Evolutionary conservation across 176 grass and related monocot genomes (phyloP).

Genomic region (Paspalum vaginatum): DNA sequence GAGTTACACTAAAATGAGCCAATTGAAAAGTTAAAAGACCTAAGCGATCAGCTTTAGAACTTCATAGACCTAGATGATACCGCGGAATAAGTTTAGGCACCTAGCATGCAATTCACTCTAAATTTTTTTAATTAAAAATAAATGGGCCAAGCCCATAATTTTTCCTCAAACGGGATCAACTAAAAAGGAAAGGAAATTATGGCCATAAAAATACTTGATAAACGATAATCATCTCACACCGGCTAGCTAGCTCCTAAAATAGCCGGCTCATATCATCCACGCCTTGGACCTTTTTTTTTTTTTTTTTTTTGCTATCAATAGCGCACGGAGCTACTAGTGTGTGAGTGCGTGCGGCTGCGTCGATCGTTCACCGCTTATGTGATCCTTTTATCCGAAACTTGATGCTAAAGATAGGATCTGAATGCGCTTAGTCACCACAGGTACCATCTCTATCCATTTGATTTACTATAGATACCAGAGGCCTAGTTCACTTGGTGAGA

Average conservation of each 20-base stretch:
- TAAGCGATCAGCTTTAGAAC: no score
- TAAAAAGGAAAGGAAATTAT: not conserved
- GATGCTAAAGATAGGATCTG: not conserved
- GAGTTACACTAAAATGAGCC: no score
- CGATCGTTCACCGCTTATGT: constrained; percentile 3
- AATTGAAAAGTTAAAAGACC: no score
- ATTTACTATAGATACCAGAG: constrained; percentile 53
- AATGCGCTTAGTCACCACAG: constrained; percentile 23
- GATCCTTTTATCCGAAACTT: constrained; percentile 15
- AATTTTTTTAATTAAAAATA: no score
- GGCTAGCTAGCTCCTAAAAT: constrained; percentile 29
- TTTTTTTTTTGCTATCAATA: constrained; percentile 37
- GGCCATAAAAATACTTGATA: not conserved
- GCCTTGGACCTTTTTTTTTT: not conserved
- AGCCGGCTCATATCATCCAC: constrained; percentile 13
- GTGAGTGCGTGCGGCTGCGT: not conserved
- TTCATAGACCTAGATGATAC: no score
- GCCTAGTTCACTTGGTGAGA: not conserved
- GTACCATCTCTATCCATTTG: constrained; percentile 37
- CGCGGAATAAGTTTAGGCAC: no score
- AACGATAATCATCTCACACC: not conserved
- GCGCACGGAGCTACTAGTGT: not conserved
- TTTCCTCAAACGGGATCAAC: not conserved
- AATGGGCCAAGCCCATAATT: not conserved
- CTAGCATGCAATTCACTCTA: no score